Evolutionary conservation across 1,284 basidiomycete genomes (phyloP).

Genomic region (Volvariella surrecta): DNA sequence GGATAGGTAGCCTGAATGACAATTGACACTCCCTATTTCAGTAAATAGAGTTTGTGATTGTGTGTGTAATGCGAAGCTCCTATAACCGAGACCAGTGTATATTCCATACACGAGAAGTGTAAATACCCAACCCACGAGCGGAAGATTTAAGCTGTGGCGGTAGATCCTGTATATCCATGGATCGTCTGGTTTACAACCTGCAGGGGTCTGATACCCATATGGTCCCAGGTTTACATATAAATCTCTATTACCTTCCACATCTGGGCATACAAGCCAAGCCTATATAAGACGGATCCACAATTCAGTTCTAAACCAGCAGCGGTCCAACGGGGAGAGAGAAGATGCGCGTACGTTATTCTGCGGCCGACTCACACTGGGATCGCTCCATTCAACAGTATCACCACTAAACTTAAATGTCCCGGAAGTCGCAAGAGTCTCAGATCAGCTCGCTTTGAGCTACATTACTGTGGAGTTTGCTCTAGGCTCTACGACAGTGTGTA

Average conservation of each 20-base stretch:
- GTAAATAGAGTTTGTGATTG: too few species aligned
- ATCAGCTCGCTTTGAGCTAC: constrained; percentile 44
- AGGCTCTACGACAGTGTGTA: constrained; percentile 44
- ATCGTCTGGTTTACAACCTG: constrained; percentile 54
- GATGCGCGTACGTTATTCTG: constrained; percentile 41
- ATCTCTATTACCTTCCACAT: constrained; percentile 34
- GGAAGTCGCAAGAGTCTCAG: constrained; percentile 33
- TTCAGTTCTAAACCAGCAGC: constrained; percentile 1
- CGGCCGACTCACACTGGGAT: constrained; percentile 34
- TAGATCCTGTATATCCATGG: constrained; percentile 50
- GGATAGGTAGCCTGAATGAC: too few species aligned
- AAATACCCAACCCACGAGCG: too few species aligned
- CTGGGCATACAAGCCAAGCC: constrained; percentile 50
- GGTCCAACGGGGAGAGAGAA: constrained; percentile 4
- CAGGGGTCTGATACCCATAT: constrained; percentile 49
- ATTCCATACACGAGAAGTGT: too few species aligned
- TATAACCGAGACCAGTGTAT: too few species aligned
- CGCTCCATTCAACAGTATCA: constrained; percentile 48
- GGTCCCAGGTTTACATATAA: constrained; percentile 50
- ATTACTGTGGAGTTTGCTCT: constrained; percentile 35
- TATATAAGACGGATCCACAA: constrained; percentile 13
- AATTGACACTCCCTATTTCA: too few species aligned
- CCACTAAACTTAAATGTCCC: constrained; percentile 47
- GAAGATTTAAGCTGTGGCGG: too few species aligned
- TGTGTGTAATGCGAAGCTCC: too few species aligned